Conservation (phyloP, 805 yeast species). For the Hanseniaspora lachancei region DNA sequence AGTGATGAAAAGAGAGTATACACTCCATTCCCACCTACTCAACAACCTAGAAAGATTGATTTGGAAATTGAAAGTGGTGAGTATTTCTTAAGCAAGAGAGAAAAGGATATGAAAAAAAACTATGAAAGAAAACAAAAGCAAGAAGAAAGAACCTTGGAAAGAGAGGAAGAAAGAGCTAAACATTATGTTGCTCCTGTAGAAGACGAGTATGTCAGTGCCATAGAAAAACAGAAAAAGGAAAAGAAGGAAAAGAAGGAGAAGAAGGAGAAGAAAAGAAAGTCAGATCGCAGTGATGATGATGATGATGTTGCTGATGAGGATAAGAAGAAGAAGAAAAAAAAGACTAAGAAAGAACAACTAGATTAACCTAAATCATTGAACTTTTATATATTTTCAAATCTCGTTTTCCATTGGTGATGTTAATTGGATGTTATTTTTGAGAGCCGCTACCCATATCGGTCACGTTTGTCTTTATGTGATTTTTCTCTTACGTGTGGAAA, state of each 20-base stretch:
- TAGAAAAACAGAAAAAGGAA: conserved; percentile 21
- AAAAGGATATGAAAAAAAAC: conserved; percentile 57
- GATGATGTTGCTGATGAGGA: conserved; percentile 11
- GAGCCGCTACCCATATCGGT: too few relatives aligned
- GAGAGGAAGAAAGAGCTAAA: conserved; percentile 57
- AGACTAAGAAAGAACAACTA: neutral
- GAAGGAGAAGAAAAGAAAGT: conserved; percentile 18
- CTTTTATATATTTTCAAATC: neutral
- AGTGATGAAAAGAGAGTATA: conserved; percentile 50
- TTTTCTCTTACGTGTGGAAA: too few relatives aligned
- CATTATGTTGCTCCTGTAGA: conserved; percentile 84
- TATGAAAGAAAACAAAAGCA: conserved; percentile 72
- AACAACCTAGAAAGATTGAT: conserved; percentile 92
- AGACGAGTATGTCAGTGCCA: conserved; percentile 36
- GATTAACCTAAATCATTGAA: neutral
- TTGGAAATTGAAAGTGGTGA: conserved; percentile 97
- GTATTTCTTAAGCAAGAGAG: conserved; percentile 79
- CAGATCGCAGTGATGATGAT: neutral
- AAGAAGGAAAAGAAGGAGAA: conserved; percentile 20
- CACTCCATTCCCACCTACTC: conserved; percentile 99
- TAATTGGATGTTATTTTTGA: too few relatives aligned
- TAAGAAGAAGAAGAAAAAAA: conserved; percentile 11
- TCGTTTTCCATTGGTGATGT: neutral
- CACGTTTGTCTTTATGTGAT: too few relatives aligned
- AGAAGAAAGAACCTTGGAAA: conserved; percentile 50